These are phyloP conservation scores for Trichopus zeylanicus DNA, from an alignment of 116 monocot genomes.

Conservation along the genomic window DNA sequence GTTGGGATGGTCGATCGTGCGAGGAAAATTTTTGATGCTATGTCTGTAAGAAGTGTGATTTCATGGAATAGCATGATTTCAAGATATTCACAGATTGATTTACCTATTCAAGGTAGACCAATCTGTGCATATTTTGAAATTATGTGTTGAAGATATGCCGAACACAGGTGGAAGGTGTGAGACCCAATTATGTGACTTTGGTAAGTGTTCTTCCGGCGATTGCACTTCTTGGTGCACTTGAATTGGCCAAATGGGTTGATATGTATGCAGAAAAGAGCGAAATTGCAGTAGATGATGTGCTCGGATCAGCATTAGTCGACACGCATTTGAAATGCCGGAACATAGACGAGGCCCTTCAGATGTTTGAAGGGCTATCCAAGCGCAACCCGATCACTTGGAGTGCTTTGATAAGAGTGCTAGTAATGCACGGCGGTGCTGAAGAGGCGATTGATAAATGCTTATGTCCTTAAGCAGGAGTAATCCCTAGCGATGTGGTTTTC, in stretches of 20 bases:
- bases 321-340: constrained; percentile 74
- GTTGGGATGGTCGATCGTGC: constrained; percentile 34
- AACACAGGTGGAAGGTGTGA: constrained; percentile 38
- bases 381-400: constrained; percentile 48
- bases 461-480: constrained; percentile 13
- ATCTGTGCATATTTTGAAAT: constrained; percentile 41
- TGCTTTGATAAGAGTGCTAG: constrained; percentile 44
- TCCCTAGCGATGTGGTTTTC: constrained; percentile 49
- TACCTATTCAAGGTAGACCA: constrained; percentile 46
- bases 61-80: constrained; percentile 85
- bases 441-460: constrained; percentile 42
- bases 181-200: constrained; percentile 47
- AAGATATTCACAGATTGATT: constrained; percentile 42
- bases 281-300: constrained; percentile 29
- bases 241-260: constrained; percentile 24
- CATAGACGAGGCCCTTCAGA: constrained; percentile 33
- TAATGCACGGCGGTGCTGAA: constrained; percentile 46
- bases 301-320: constrained; percentile 60
- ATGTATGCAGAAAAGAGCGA: constrained; percentile 7
- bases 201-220: constrained; percentile 26
- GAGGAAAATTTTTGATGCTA: constrained; percentile 36
- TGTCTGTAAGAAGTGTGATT: constrained; percentile 40
- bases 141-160: too few species aligned
- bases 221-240: constrained; percentile 21
- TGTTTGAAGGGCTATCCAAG: constrained; percentile 45